Base-by-base conservation (phyloP, 2,329 filamentous ascomycete species). In the Fusarium virguliforme region DNA sequence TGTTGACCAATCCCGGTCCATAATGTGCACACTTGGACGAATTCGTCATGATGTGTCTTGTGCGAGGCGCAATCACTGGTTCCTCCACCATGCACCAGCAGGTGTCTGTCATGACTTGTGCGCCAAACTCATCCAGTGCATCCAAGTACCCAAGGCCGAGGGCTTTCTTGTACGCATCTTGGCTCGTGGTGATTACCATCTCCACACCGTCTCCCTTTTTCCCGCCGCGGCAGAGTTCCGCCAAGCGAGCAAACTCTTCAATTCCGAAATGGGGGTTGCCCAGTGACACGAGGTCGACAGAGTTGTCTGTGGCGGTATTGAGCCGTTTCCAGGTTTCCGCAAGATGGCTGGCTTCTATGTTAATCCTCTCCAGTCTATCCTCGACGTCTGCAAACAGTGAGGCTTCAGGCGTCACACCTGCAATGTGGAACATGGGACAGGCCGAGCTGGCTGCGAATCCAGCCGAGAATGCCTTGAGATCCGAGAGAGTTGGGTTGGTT, bases 31-130 rank as follows among this genome's bases (percentile, higher is more conserved):
- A 61, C 15, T 61, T 61, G 4, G 35, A 48, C 6, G 59, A 61
- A 22, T 61, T 61, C n/a, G 59, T 61, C 28, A 61, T 54, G 15
- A 61, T 55, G 3, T 13, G 15, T 13, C 54, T 18, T 1, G 43
- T n/a, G 3, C 13, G 46, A 24, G 18, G 37, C 8, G 59, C 48
- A 6, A 61, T 61, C 5, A 55, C 24, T 5, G 59, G 59, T 40
- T 61, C 59, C 18, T 50, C 15, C 53, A 61, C 28, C 59, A 61
- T 61, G 37, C 59, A 54, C 59, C 59, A 61, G 28, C 59, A 61
- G 7, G 59, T 61, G 22, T 61, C 59, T 6, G 50, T 61, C 6
- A 61, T 30, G 18, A 61, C 54, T 3, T 22, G 30, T 28, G 54
- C 48, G 1, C 59, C 59, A n/a, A 61, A 61, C 12, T 22, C n/a